Base-by-base conservation (phyloP, 345 rosid genomes). In the Eucalyptus tenuipes region DNA sequence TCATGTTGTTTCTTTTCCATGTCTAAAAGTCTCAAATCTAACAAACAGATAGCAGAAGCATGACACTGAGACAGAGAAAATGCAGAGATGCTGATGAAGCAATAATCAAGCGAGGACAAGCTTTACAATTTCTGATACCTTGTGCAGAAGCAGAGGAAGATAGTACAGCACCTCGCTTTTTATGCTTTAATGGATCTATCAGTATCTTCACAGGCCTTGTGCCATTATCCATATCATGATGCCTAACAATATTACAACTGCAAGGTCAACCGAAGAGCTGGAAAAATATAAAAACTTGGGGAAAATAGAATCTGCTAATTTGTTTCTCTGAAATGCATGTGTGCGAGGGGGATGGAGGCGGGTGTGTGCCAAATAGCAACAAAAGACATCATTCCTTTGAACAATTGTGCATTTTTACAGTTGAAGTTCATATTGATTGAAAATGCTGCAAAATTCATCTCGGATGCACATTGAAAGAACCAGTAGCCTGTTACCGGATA, bases 141-240 rank as follows among this genome's bases (percentile, higher is more conserved):
- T 90, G 90, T 61, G 96, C 93, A 79, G 98, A 96, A 89, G 93
- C 90, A 85, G 93, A 95, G 80, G 94, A 91, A 80, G 90, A 45
- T 84, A 94, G 64, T 49, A 50, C 90, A 71, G 89, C 87, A 40
- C 90, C 80, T n/a, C 61, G 61, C 90, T 90, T 92, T 88, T 86
- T 93, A 59, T 81, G 91, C 90, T 89, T 91, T 57, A 89, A 85
- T 22, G 89, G 88, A 87, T 92, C 91, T 50, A 87, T 71, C 18
- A 14, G 88, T 49, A 88, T 89, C 88, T 91, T 90, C 68, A 92
- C 93, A 7, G 89, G 81, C 55, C 53, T 49, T 11, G 86, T 22
- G 22, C 88, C 88, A 80, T 90, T 92, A 91, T 91, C 91, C 68
- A 90, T 88, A 18, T 57, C 57, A 87, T 55, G 90, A 87, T 89